Percentiles rank a stretch among this genome's conserved stretches.
Evolutionary conservation across 306 rosid species (phyloP).

Genomic region (Cicer arietinum): DNA sequence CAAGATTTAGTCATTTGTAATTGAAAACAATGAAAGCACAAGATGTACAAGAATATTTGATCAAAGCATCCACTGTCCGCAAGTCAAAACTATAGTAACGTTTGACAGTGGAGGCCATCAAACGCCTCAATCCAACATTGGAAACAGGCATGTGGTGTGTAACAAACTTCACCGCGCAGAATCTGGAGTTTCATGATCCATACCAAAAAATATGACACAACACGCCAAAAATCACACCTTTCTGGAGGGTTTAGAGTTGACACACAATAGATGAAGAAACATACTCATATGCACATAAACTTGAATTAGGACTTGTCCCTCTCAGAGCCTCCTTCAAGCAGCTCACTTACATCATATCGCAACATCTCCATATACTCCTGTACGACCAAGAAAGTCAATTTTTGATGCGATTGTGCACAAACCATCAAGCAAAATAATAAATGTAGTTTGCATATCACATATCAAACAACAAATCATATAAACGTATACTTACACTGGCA

Average conservation of each 20-base stretch:
- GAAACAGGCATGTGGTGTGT: constrained; percentile 34
- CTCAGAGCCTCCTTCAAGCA: constrained; percentile 52
- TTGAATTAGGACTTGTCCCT: constrained; percentile 49
- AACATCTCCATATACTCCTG: constrained; percentile 85
- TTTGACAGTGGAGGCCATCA: constrained; percentile 27
- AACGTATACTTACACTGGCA: constrained; percentile 55
- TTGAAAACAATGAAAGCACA: constrained; percentile 22
- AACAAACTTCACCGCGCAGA: constrained; percentile 27
- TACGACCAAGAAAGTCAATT: constrained; percentile 20
- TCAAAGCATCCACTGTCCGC: constrained; percentile 34
- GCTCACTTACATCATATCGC: constrained; percentile 55
- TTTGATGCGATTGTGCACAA: constrained; percentile 23
- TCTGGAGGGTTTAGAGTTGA: constrained; percentile 24
- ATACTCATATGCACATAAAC: constrained; percentile 31
- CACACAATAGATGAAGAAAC: constrained; percentile 24
- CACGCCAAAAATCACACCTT: constrained; percentile 40
- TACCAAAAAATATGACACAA: constrained; percentile 36
- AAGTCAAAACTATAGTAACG: constrained; percentile 25
- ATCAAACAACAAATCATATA: constrained; percentile 10
- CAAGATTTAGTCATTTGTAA: constrained; percentile 17
- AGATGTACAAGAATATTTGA: constrained; percentile 31
- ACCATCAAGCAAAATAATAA: constrained; percentile 10
- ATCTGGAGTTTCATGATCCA: constrained; percentile 45
- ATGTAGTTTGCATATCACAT: neutral
- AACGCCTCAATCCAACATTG: constrained; percentile 33